These are phyloP conservation scores for Paraphoma chrysanthemicola DNA, from an alignment of 2,329 filamentous ascomycete species.

Conservation along the genomic window DNA sequence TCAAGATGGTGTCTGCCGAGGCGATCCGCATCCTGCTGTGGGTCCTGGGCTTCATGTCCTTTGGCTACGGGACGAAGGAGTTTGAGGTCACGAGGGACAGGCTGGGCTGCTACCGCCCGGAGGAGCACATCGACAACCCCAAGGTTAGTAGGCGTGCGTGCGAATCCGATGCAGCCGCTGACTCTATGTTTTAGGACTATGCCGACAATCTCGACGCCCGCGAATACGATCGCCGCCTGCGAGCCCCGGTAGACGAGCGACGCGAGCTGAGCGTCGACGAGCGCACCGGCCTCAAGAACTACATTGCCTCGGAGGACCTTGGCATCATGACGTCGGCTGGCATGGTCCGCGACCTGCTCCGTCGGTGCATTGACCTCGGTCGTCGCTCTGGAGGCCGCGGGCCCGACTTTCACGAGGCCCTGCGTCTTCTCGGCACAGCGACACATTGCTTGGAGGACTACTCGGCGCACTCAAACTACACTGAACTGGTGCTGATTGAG, in stretches of 20 bases:
- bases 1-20: slow-evolving; percentile 89
- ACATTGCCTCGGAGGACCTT: slow-evolving; percentile 84
- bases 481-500: slow-evolving; percentile 85
- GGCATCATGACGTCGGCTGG: slow-evolving; percentile 83
- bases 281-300: slow-evolving; percentile 76
- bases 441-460: slow-evolving; percentile 90
- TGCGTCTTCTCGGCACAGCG: slow-evolving; percentile 85
- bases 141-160: slow-evolving; percentile 51
- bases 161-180: slow-evolving; percentile 4
- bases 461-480: slow-evolving; percentile 93
- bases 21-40: slow-evolving; percentile 89
- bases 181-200: slow-evolving; percentile 63
- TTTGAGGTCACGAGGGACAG: slow-evolving; percentile 83
- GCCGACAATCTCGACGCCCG: slow-evolving; percentile 87
- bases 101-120: slow-evolving; percentile 75
- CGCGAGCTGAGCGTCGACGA: slow-evolving; percentile 81
- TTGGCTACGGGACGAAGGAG: slow-evolving; percentile 82
- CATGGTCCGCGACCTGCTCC: slow-evolving; percentile 77
- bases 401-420: slow-evolving; percentile 84
- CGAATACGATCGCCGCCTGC: slow-evolving; percentile 79
- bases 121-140: slow-evolving; percentile 79
- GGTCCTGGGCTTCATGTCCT: slow-evolving; percentile 88
- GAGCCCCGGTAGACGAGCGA: slow-evolving; percentile 79
- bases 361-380: slow-evolving; percentile 78
- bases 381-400: slow-evolving; percentile 75